phyloP scores from a whole-genome alignment of 768 basidiomycete genomes.

The Aureoboletus auriporus region DNA sequence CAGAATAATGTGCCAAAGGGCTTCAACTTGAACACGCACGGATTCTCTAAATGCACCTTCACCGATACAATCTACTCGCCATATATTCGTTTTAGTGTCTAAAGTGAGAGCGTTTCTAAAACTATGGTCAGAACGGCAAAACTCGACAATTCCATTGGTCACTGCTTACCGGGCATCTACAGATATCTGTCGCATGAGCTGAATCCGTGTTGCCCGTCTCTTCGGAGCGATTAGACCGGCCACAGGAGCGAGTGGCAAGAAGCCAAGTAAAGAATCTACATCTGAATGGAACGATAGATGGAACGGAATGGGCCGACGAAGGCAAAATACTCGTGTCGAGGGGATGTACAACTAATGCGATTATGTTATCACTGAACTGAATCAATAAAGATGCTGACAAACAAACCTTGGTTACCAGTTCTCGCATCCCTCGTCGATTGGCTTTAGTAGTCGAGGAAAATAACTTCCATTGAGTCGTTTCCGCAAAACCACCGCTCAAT shows the following conservation, averaged over 20 bases:
- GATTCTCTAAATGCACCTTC: conserved; percentile 56
- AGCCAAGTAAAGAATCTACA: conserved; percentile 51
- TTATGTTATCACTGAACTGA: neutral
- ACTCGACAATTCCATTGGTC: neutral
- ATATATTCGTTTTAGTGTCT: conserved; percentile 66
- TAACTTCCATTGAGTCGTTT: conserved; percentile 48
- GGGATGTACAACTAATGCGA: conserved; percentile 47
- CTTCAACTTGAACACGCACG: conserved; percentile 34
- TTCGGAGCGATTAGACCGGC: conserved; percentile 23
- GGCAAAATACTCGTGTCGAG: conserved; percentile 53
- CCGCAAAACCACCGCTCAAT: conserved; percentile 37
- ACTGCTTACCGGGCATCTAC: conserved; percentile 54
- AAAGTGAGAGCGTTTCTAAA: conserved; percentile 43
- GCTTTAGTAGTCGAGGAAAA: conserved; percentile 40
- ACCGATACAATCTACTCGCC: conserved; percentile 62
- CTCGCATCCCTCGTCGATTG: conserved; percentile 33
- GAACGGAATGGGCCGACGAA: conserved; percentile 62
- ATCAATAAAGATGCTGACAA: neutral
- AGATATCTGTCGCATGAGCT: conserved; percentile 61
- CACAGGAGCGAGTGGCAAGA: conserved; percentile 56
- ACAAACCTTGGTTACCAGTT: conserved; percentile 36
- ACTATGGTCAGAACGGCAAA: neutral
- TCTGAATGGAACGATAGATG: conserved; percentile 58
- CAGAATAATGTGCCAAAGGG: neutral
- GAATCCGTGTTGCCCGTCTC: conserved; percentile 46